A percentile compares a stretch with the other conserved stretches of the same genome.
These are phyloP conservation scores for Podospora bellae-mahoneyi DNA, from an alignment of 495 filamentous ascomycete species.

Conservation along the genomic window DNA sequence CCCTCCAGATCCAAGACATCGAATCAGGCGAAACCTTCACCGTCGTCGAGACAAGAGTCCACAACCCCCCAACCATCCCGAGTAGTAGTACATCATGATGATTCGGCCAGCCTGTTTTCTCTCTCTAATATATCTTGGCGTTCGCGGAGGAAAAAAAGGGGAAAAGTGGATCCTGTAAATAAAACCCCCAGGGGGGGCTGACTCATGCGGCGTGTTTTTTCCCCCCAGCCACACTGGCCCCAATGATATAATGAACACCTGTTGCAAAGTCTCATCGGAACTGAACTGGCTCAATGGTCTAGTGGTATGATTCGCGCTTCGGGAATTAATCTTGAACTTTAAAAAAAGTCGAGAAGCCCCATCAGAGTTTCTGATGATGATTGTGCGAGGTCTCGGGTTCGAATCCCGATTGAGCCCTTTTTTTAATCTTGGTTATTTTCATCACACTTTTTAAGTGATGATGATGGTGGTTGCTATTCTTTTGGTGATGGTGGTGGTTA, in stretches of 20 bases:
- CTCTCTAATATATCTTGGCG: neutral
- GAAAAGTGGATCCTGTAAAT: neutral
- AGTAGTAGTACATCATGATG: too few species aligned
- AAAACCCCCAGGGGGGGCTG: neutral
- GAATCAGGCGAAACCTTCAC: neutral
- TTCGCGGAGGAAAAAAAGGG: neutral
- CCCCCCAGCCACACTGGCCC: neutral
- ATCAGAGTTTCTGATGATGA: neutral
- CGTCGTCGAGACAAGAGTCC: neutral
- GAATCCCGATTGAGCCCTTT: neutral
- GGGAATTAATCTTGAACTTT: neutral
- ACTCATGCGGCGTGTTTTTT: neutral
- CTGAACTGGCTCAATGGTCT: neutral
- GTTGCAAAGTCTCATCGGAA: neutral
- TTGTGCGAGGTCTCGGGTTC: constrained; percentile 7
- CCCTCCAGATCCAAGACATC: neutral
- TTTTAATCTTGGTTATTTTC: neutral
- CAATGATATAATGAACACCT: neutral
- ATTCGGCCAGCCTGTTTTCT: neutral
- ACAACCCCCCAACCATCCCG: neutral
- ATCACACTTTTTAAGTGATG: too few species aligned
- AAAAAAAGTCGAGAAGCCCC: neutral
- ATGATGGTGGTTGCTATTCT: too few species aligned
- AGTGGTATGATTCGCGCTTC: constrained; percentile 8
- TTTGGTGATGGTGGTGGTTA: too few species aligned